A percentile compares a stretch with the other conserved stretches of the same genome.
These are phyloP conservation scores for Crassisporium funariophilum DNA, from an alignment of 768 basidiomycete genomes.

Conservation along the genomic window DNA sequence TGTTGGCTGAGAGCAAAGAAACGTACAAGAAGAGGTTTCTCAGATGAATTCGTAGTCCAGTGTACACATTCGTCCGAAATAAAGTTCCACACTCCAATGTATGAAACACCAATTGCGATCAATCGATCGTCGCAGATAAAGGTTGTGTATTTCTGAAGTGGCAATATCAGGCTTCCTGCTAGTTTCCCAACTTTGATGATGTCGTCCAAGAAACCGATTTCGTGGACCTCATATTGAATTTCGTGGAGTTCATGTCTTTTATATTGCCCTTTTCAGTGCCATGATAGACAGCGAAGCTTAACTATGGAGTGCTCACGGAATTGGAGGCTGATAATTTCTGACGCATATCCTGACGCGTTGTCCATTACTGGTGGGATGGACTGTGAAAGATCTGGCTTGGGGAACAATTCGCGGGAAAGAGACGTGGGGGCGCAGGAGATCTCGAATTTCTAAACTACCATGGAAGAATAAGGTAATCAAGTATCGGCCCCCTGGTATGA, in stretches of 20 bases:
- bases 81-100: background rate
- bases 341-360: background rate
- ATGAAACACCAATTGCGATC: background rate
- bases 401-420: too few relatives aligned
- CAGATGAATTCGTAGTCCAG: too few relatives aligned
- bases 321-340: background rate
- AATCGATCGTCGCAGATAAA: background rate
- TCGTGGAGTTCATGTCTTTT: too few relatives aligned
- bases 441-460: background rate
- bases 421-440: background rate
- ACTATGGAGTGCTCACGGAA: too few relatives aligned
- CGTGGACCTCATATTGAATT: background rate
- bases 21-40: too few relatives aligned
- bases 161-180: too few relatives aligned
- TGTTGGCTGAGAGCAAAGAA: too few relatives aligned
- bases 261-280: too few relatives aligned
- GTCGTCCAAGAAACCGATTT: background rate
- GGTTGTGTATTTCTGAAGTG: background rate
- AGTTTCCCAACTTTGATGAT: too few relatives aligned
- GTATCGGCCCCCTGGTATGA: background rate
- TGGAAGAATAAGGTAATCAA: background rate
- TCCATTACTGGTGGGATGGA: background rate
- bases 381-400: background rate
- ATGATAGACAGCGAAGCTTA: too few relatives aligned
- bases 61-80: background rate